Conservation (phyloP, 768 basidiomycete genomes). For the Pisolithus tinctorius region DNA sequence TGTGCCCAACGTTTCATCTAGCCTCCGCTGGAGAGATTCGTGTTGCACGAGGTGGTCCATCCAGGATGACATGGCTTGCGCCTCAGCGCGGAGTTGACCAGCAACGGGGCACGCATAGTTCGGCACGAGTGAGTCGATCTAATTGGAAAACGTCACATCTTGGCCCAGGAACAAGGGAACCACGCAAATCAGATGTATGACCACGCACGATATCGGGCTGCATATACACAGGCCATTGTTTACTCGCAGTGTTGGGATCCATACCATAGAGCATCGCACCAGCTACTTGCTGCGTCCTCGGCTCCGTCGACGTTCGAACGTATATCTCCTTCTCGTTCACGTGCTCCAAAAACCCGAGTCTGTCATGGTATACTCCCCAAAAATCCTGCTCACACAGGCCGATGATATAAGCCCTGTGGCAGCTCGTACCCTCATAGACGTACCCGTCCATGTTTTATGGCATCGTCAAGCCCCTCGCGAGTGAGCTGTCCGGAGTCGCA, state of each 20-base stretch:
- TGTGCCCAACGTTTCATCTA: constrained; percentile 36
- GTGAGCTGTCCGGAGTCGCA: constrained; percentile 45
- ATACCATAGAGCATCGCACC: constrained; percentile 40
- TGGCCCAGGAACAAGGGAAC: background rate
- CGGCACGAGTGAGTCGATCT: constrained; percentile 46
- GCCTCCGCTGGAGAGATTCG: constrained; percentile 29
- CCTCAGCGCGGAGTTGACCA: constrained; percentile 31
- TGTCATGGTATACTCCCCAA: constrained; percentile 36
- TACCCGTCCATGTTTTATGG: constrained; percentile 35
- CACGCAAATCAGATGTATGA: background rate
- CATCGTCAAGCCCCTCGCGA: constrained; percentile 35
- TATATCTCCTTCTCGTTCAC: constrained; percentile 34
- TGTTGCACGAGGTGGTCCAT: constrained; percentile 36
- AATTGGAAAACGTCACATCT: background rate
- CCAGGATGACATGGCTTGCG: constrained; percentile 41
- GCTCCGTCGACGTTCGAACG: constrained; percentile 38
- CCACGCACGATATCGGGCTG: constrained; percentile 36
- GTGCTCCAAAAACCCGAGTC: constrained; percentile 29
- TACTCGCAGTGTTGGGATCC: constrained; percentile 28
- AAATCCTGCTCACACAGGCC: constrained; percentile 32
- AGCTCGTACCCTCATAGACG: background rate
- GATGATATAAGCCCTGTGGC: background rate
- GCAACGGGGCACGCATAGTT: constrained; percentile 39
- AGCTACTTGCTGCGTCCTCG: constrained; percentile 43
- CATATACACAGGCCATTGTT: constrained; percentile 33